These are phyloP conservation scores for Atkinsonella hypoxylon DNA, from an alignment of 2,329 filamentous ascomycete genomes.

Conservation along the genomic window DNA sequence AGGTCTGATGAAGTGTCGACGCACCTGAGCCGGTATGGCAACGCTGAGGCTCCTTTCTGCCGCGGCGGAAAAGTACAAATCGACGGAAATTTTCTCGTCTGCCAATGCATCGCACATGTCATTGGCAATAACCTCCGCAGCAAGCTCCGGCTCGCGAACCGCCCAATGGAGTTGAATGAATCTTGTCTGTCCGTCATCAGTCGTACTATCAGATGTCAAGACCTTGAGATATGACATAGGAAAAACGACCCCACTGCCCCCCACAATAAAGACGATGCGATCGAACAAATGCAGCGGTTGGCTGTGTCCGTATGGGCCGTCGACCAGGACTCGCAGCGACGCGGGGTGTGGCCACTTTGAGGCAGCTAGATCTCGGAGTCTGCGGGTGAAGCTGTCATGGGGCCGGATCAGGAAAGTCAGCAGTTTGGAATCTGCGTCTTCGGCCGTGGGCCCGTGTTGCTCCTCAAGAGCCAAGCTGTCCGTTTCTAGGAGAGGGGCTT, in stretches of 20 bases:
- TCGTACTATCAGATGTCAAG: constrained; percentile 13
- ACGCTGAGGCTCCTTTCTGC: constrained; percentile 2
- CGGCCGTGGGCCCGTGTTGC: neutral
- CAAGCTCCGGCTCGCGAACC: constrained; percentile 27
- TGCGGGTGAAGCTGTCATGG: constrained; percentile 31
- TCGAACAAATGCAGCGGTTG: constrained; percentile 26
- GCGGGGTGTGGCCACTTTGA: constrained; percentile 13
- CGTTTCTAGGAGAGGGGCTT: constrained; percentile 20
- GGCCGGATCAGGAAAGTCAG: constrained; percentile 34
- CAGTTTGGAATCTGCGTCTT: neutral
- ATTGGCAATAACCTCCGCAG: constrained; percentile 19
- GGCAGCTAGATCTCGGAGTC: constrained; percentile 22
- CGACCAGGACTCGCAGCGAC: constrained; percentile 25
- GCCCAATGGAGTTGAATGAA: constrained; percentile 30
- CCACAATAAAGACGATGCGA: constrained; percentile 30
- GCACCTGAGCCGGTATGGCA: constrained; percentile 11
- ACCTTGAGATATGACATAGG: constrained; percentile 26
- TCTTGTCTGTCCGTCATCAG: constrained; percentile 6
- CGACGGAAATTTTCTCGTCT: constrained; percentile 19
- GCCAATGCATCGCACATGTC: constrained; percentile 21
- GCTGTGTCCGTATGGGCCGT: constrained; percentile 33
- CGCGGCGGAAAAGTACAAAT: constrained; percentile 24
- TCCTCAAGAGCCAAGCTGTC: constrained; percentile 4
- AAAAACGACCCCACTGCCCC: constrained; percentile 33
- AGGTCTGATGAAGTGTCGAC: constrained; percentile 18